Percentiles rank a stretch among this genome's conserved stretches.
Evolutionary conservation across 75 land plant species (phyloP).

Genomic region (Cryptomeria japonica): DNA sequence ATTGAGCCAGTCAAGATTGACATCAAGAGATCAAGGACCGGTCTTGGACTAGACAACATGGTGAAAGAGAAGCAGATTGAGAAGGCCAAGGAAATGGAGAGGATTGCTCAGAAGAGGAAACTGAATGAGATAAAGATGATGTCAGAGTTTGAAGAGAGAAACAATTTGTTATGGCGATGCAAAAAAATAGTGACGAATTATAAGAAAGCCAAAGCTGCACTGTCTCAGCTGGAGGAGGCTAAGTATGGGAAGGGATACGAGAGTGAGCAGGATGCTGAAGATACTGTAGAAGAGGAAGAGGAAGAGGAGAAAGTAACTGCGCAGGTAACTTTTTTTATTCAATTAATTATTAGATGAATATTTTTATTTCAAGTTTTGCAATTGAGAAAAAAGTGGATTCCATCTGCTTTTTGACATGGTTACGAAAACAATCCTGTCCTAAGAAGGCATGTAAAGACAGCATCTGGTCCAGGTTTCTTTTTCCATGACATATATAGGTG

Average conservation of each 20-base stretch:
- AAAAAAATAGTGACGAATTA: constrained; percentile 43
- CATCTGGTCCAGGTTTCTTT: neutral
- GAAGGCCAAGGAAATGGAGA: constrained; percentile 22
- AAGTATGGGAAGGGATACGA: constrained; percentile 17
- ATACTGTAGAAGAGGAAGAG: no score
- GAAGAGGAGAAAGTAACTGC: no score
- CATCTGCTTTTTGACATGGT: neutral
- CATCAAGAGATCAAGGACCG: constrained; percentile 67
- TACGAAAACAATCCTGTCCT: neutral
- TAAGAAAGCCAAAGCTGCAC: constrained; percentile 59
- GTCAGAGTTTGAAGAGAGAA: constrained; percentile 13
- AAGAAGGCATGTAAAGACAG: neutral
- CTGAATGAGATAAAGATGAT: no score
- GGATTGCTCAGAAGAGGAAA: no score
- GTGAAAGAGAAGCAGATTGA: constrained; percentile 13
- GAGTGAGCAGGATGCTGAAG: no score
- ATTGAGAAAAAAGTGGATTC: neutral
- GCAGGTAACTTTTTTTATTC: no score
- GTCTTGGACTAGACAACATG: constrained; percentile 60
- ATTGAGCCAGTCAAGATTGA: constrained; percentile 72
- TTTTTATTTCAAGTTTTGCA: neutral
- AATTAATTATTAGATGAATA: no score
- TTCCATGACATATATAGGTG: neutral
- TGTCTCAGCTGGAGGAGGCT: constrained; percentile 51
- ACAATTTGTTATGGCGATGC: constrained; percentile 42